Evolutionary conservation across 2,329 filamentous ascomycete species (phyloP).

Genomic region (Penicillium sp.): DNA sequence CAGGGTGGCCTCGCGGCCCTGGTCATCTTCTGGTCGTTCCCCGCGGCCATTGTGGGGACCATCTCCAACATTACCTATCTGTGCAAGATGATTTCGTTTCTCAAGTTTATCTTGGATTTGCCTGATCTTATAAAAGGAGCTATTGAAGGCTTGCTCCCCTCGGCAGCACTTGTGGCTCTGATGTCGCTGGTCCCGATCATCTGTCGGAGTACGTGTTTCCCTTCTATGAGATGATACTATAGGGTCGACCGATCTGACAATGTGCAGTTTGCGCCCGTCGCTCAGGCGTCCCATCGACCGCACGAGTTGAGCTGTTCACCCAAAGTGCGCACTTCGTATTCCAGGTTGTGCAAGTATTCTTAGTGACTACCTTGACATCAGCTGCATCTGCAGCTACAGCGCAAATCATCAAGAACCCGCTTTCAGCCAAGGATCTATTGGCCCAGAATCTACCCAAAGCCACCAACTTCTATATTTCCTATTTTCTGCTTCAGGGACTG

Average conservation of each 20-base stretch:
- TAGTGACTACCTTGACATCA: slow-evolving; percentile 79
- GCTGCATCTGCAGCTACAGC: slow-evolving; percentile 70
- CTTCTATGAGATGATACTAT: neutral
- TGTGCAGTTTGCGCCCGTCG: slow-evolving; percentile 76
- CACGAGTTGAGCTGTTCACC: slow-evolving; percentile 80
- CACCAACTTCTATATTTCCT: slow-evolving; percentile 93
- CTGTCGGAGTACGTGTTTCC: slow-evolving; percentile 61
- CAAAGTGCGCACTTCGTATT: slow-evolving; percentile 80
- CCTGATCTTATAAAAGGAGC: slow-evolving; percentile 71
- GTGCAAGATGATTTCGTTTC: slow-evolving; percentile 51
- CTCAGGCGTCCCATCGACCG: slow-evolving; percentile 74
- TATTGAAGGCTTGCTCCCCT: slow-evolving; percentile 78
- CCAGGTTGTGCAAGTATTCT: slow-evolving; percentile 79
- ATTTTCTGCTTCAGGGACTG: slow-evolving; percentile 88
- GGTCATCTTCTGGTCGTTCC: slow-evolving; percentile 82
- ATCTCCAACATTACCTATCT: slow-evolving; percentile 81
- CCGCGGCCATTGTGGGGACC: slow-evolving; percentile 74
- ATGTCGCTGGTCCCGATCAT: slow-evolving; percentile 85
- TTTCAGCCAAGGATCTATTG: slow-evolving; percentile 62
- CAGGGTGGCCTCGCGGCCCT: slow-evolving; percentile 68
- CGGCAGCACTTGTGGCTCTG: slow-evolving; percentile 72
- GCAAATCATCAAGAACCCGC: slow-evolving; percentile 64
- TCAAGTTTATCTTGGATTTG: slow-evolving; percentile 71
- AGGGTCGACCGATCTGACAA: neutral
- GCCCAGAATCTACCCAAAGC: slow-evolving; percentile 75